A percentile compares a stretch with the other conserved stretches of the same genome.
phyloP scores from a whole-genome alignment of 2,329 filamentous ascomycete species.

The Pyrenochaeta sp. region DNA sequence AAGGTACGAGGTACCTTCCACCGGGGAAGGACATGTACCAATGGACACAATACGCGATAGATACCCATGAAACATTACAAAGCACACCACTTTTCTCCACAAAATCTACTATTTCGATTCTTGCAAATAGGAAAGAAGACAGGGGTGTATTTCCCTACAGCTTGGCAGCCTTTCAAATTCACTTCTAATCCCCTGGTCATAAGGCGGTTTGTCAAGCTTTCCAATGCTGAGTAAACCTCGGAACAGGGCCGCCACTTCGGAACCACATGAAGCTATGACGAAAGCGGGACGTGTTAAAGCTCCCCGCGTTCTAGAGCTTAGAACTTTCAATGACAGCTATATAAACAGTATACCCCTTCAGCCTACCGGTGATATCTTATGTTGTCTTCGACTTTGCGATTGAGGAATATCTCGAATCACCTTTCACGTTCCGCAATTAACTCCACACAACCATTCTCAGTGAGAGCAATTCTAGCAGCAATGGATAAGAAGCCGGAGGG shows the following conservation, averaged over 20 bases:
- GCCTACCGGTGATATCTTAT: conserved; percentile 15
- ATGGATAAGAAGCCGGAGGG: conserved; percentile 34
- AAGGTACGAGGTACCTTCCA: not conserved
- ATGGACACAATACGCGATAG: conserved; percentile 11
- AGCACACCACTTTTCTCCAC: not conserved
- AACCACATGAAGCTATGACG: conserved; percentile 29
- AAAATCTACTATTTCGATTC: no score
- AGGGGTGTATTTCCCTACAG: no score
- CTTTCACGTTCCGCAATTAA: conserved; percentile 10
- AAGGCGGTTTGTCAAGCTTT: conserved; percentile 34
- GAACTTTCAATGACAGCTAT: conserved; percentile 31
- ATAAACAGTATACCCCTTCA: conserved; percentile 15
- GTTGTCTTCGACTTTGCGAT: conserved; percentile 24
- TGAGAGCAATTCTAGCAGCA: conserved; percentile 8
- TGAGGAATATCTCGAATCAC: conserved; percentile 20
- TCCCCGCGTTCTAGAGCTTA: conserved; percentile 12
- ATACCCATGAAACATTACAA: conserved; percentile 17
- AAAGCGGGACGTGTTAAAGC: conserved; percentile 17
- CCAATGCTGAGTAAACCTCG: conserved; percentile 39
- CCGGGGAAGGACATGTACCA: not conserved
- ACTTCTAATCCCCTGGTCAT: conserved; percentile 9
- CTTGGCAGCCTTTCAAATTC: no score
- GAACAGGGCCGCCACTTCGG: conserved; percentile 19
- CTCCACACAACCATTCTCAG: conserved; percentile 18
- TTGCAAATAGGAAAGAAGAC: no score